These are phyloP conservation scores for Lentinula edodes DNA, from an alignment of 768 basidiomycete species.

Conservation along the genomic window DNA sequence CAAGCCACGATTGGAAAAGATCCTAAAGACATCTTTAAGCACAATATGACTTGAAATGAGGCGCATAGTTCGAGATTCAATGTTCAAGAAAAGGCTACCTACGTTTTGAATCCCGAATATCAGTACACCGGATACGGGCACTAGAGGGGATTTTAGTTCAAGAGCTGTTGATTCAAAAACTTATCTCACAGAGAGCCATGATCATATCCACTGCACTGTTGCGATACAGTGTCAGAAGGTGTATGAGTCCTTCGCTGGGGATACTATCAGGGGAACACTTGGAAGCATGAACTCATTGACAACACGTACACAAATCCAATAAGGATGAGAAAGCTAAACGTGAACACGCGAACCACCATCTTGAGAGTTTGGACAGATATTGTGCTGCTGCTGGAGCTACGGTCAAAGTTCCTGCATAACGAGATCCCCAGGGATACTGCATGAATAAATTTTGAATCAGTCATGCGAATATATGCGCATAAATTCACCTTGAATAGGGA, in stretches of 20 bases:
- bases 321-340: slow-evolving; percentile 9
- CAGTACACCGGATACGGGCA: slow-evolving; percentile 8
- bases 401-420: slow-evolving; percentile 5
- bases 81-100: neutral
- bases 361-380: slow-evolving; percentile 8
- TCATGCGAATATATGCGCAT: neutral
- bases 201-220: slow-evolving; percentile 6
- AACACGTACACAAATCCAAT: slow-evolving; percentile 7
- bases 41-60: neutral
- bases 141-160: neutral
- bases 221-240: neutral
- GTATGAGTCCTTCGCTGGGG: slow-evolving; percentile 4
- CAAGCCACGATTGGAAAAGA: neutral
- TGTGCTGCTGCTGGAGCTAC: neutral
- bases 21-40: neutral
- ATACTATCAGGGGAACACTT: neutral
- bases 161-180: neutral
- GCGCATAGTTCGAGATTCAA: neutral
- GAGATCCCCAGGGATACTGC: slow-evolving; percentile 9
- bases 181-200: slow-evolving; percentile 6
- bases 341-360: slow-evolving; percentile 9
- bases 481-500: slow-evolving; percentile 8
- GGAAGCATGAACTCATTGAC: neutral
- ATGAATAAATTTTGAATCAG: neutral
- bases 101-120: slow-evolving; percentile 10